Evolutionary conservation across 73 alveolate species (phyloP).

Genomic region (Paramecium pentaurelia): DNA sequence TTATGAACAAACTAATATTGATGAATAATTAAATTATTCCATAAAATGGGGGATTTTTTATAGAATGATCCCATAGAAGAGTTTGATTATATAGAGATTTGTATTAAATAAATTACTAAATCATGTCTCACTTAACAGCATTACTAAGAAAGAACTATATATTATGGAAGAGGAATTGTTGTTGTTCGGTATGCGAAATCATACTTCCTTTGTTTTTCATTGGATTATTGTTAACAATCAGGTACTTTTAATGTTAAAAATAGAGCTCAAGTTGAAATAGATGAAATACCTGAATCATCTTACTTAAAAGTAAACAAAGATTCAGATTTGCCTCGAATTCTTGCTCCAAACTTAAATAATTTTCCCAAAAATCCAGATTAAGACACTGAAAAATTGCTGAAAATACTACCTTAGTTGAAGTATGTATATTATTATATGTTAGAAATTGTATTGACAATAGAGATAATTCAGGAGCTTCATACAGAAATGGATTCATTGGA

Average conservation of each 20-base stretch:
- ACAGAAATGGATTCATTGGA: background rate
- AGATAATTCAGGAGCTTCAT: background rate
- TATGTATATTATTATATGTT: background rate
- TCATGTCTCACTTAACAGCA: constrained; percentile 74
- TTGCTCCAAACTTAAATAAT: background rate
- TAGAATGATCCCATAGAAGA: background rate
- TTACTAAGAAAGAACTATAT: constrained; percentile 85
- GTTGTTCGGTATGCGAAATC: constrained; percentile 82
- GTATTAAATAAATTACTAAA: background rate
- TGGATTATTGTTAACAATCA: background rate
- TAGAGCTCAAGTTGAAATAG: background rate
- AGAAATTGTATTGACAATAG: background rate
- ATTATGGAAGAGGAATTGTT: constrained; percentile 85
- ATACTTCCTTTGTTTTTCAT: constrained; percentile 72
- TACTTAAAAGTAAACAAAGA: background rate
- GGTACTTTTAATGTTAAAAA: background rate
- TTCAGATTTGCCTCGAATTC: background rate
- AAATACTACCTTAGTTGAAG: background rate
- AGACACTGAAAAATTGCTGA: background rate
- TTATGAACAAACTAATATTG: background rate
- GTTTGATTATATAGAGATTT: background rate
- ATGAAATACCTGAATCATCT: background rate
- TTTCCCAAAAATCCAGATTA: background rate
- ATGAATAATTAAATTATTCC: background rate
- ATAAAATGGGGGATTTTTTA: background rate